phyloP scores from a whole-genome alignment of 192 early-diverging fungal genomes.

The Mortierella claussenii region DNA sequence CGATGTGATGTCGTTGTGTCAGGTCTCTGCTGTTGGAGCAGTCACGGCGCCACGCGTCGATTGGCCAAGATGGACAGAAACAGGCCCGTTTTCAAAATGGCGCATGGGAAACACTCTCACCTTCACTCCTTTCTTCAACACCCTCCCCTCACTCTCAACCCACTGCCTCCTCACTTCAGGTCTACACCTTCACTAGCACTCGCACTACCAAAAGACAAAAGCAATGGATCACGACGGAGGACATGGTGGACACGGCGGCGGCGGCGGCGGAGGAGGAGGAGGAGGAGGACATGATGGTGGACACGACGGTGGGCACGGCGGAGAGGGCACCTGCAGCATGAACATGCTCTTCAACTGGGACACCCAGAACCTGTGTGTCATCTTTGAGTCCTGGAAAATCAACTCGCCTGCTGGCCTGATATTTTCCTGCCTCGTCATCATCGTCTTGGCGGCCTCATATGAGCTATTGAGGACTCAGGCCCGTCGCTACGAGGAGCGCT shows the following conservation, averaged over 20 bases:
- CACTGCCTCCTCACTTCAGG: too few species aligned
- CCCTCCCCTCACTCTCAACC: too few species aligned
- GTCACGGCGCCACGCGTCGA: too few species aligned
- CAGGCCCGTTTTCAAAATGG: too few species aligned
- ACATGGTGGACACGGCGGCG: constrained; percentile 62
- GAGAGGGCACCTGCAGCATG: constrained; percentile 27
- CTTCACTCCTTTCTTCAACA: too few species aligned
- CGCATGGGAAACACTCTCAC: too few species aligned
- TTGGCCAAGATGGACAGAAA: too few species aligned
- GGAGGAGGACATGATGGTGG: constrained; percentile 40
- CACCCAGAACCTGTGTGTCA: constrained; percentile 78
- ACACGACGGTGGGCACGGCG: constrained; percentile 19
- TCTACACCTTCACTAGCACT: too few species aligned
- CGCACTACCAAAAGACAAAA: too few species aligned
- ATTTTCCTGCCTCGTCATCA: constrained; percentile 68
- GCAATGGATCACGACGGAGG: constrained; percentile 47
- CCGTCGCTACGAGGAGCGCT: constrained; percentile 47
- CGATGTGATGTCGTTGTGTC: too few species aligned
- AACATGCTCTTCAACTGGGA: constrained; percentile 86
- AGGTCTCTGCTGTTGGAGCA: too few species aligned
- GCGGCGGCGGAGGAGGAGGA: constrained; percentile 24
- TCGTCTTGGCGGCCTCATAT: constrained; percentile 59
- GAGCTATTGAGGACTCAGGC: constrained; percentile 55
- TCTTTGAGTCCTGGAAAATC: constrained; percentile 82
- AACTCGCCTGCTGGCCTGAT: constrained; percentile 63